Conservation (phyloP, 1,284 basidiomycete genomes). For the Malassezia caprae region DNA sequence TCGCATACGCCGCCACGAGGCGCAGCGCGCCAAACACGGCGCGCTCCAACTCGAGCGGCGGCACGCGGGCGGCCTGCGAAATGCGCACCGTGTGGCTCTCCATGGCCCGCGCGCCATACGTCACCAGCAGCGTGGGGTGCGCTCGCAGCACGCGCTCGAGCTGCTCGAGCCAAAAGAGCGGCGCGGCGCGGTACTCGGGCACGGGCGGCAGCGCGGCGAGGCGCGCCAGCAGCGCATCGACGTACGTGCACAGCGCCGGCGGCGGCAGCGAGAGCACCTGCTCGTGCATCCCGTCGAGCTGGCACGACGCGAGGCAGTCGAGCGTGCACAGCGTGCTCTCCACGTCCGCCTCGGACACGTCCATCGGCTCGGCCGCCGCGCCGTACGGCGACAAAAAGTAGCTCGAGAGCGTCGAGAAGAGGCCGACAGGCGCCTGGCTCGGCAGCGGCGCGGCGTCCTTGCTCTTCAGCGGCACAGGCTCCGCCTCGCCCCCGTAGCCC, state of each 20-base stretch:
- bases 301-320: conserved; percentile 87
- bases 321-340: conserved; percentile 90
- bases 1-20: conserved; percentile 14
- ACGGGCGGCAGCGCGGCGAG: background rate
- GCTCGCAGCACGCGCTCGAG: conserved; percentile 65
- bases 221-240: conserved; percentile 55
- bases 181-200: conserved; percentile 77
- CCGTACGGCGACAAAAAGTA: conserved; percentile 91
- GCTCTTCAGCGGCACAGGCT: conserved; percentile 30
- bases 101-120: conserved; percentile 84
- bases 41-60: conserved; percentile 82
- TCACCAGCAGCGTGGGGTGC: conserved; percentile 65
- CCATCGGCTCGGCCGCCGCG: conserved; percentile 62
- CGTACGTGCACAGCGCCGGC: conserved; percentile 53
- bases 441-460: conserved; percentile 59
- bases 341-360: conserved; percentile 67
- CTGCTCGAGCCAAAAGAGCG: conserved; percentile 83
- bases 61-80: conserved; percentile 67
- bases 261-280: conserved; percentile 66
- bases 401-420: conserved; percentile 85
- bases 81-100: conserved; percentile 78
- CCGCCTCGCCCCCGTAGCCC: conserved; percentile 11
- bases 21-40: conserved; percentile 61
- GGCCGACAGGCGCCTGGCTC: conserved; percentile 77
- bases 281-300: conserved; percentile 82